A percentile compares a stretch with the other conserved stretches of the same genome.
Evolutionary conservation across 495 filamentous ascomycete species (phyloP).

Genomic region (Hyaloscypha hepaticicola): DNA sequence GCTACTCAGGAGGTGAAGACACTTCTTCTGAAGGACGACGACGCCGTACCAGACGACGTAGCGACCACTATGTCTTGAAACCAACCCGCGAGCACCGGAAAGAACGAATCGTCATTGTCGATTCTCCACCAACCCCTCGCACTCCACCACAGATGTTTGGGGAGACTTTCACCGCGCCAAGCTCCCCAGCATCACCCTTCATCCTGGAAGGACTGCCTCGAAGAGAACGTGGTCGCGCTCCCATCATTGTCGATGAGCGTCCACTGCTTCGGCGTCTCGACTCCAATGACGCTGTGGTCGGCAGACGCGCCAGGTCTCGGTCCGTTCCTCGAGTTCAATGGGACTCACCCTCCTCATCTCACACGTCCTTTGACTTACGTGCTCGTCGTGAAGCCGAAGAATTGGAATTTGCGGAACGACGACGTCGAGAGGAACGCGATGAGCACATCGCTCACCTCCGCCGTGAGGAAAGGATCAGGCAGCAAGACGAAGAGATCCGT

Average conservation of each 20-base stretch:
- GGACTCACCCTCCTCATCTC: conserved; percentile 28
- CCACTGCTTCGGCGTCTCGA: conserved; percentile 3
- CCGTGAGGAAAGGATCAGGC: conserved; percentile 14
- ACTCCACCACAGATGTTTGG: conserved; percentile 26
- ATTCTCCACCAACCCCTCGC: conserved; percentile 30
- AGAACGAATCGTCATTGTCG: conserved; percentile 32
- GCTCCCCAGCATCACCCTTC: conserved; percentile 21
- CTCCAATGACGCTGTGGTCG: conserved; percentile 11
- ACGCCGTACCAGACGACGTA: conserved; percentile 8
- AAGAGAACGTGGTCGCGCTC: conserved; percentile 9
- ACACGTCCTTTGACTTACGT: conserved; percentile 29
- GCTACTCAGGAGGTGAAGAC: conserved; percentile 8
- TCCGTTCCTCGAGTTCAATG: conserved; percentile 7
- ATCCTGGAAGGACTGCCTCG: conserved; percentile 8
- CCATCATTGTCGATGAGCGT: conserved; percentile 30
- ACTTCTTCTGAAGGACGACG: conserved; percentile 1
- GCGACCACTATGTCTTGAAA: background rate
- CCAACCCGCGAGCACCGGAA: conserved; percentile 23
- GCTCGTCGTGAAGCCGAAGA: conserved; percentile 20
- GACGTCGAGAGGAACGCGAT: conserved; percentile 12
- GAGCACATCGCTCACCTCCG: conserved; percentile 15
- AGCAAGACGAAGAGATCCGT: conserved; percentile 29
- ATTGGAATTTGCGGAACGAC: background rate
- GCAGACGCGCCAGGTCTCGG: conserved; percentile 10
- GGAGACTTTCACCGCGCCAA: conserved; percentile 24